A percentile compares a stretch with the other conserved stretches of the same genome.
phyloP scores from a whole-genome alignment of 1,139 yeast species.

The Nakaseomyces kungkrabaensis region DNA sequence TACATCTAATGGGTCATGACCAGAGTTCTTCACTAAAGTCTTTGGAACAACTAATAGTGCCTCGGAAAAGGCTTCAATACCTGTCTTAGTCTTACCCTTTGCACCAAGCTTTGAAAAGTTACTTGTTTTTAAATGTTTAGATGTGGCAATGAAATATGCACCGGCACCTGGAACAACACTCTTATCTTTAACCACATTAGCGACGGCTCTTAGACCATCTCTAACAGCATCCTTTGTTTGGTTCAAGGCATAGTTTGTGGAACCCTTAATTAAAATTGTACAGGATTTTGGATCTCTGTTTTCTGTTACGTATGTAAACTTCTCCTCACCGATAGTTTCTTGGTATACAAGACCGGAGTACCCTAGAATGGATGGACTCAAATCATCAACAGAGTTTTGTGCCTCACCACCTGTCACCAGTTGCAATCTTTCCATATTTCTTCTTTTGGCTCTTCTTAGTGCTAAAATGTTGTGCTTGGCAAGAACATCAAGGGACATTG shows the following conservation, averaged over 20 bases:
- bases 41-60: slow-evolving; percentile 87
- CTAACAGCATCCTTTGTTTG: slow-evolving; percentile 96
- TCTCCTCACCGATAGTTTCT: slow-evolving; percentile 92
- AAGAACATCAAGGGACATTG: slow-evolving; percentile 89
- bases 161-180: slow-evolving; percentile 95
- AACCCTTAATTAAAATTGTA: slow-evolving; percentile 86
- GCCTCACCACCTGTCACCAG: slow-evolving; percentile 96
- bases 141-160: slow-evolving; percentile 80
- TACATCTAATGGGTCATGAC: slow-evolving; percentile 86
- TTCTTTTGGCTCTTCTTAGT: slow-evolving; percentile 93
- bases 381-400: slow-evolving; percentile 92
- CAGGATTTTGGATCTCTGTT: slow-evolving; percentile 87
- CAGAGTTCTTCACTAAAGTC: slow-evolving; percentile 86
- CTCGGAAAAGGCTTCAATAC: slow-evolving; percentile 88
- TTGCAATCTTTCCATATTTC: slow-evolving; percentile 98
- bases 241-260: slow-evolving; percentile 76
- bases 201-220: slow-evolving; percentile 92
- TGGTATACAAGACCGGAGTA: slow-evolving; percentile 87
- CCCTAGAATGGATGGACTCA: slow-evolving; percentile 77
- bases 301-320: slow-evolving; percentile 91
- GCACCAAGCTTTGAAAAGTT: slow-evolving; percentile 45
- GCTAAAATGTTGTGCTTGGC: slow-evolving; percentile 93
- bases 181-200: slow-evolving; percentile 80
- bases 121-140: slow-evolving; percentile 47
- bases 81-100: slow-evolving; percentile 83